Base-by-base conservation (phyloP, 2,329 filamentous ascomycete species). In the Apiospora malaysiana region DNA sequence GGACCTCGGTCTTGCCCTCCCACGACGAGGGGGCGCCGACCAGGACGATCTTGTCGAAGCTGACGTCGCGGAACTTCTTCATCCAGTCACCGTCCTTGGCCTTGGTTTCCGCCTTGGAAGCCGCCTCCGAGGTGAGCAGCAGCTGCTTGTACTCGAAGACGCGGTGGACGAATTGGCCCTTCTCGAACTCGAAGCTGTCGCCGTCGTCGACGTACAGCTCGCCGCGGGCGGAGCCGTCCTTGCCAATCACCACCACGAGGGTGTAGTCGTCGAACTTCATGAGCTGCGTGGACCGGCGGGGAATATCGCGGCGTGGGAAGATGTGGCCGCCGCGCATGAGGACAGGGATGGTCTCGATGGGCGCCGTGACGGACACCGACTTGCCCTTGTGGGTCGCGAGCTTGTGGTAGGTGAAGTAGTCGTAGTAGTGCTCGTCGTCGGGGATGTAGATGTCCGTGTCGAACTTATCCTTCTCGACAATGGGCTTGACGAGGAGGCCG, bases 231-330 rank as follows among this genome's bases (percentile, higher is more conserved):
- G 78, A 89, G 69, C 92, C 91, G 43, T 88, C 85, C 75, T 90
- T 89, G 75, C 89, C 85, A 21, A 97, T 85, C 0, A 89, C 88
- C 2, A 98, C 86, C 2, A 99, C 91, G 1, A 99, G 89, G 0
- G 96, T 99, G 84, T 97, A 97, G 51, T 97, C 95, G 80, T 99
- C 96, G 81, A 91, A 97, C 77, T 90, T 92, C 96, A 98, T 98
- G 65, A 98, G 86, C 25, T 93, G 91, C 71, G 90, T 93, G 71
- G 94, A 97, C 72, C 95, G 91, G 70, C 96, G 90, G 4, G 95
- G 94, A 32, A 91, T 90, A 78, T 99, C 96, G 74, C 95, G 94
- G 71, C 96, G 93, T 2, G 95, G 92, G 77, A 98, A 91, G 76
- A 99, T 92, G 80, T 98, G 93, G 1, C 96, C 96, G 66, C 94